Evolutionary conservation across 495 filamentous ascomycete species (phyloP), one percentile per base, ranked within the genome.

Genomic region (Aspergillus indologenus): DNA sequence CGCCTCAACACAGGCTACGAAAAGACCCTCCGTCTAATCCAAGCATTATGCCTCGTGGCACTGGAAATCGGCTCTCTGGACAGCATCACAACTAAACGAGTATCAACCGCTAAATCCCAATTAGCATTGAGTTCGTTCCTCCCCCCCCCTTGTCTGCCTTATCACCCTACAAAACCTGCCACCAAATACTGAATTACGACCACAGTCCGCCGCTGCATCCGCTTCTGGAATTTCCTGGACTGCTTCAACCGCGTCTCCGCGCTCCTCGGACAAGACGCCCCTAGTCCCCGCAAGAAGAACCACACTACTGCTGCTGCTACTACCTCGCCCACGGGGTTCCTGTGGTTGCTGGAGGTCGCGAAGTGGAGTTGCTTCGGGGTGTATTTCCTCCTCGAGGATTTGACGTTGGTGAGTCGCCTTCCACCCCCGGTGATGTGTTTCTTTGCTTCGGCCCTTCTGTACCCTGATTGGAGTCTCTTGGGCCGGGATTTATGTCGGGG

Each of bases 191-290:
- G 31, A 56, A 9, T 0, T 15, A 9, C 2, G 19, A 26, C 12
- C 51, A 24, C 19, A 67, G 80, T 77, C 11, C 71, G 86, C 22
- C 76, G 85, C 8, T 86, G 75, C 69, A 78, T 89, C 67, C 79
- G 86, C 22, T 72, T 86, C 56, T 87, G 87, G 61, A 79, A 81
- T 31, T 87, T 85, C 67, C 70, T 88, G 5, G 85, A 84, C 14
- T 74, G 71, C n/a, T 87, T 89, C 62, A 50, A 71, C 40, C 69
- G 71, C 5, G 83, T 82, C 1, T 77, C 71, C 24, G 55, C 48
- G 0, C 57, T 76, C 24, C 59, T 75, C 0, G 61, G 60, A n/a
- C n/a, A n/a, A n/a, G n/a, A n/a, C 9, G 61, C 18, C 23, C 5
- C 45, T 29, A 29, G 26, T 29, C 3, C 4, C 9, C 3, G 26